These are phyloP conservation scores for Biscutella laevigata DNA, from an alignment of 441 rosid genomes.

Conservation along the genomic window DNA sequence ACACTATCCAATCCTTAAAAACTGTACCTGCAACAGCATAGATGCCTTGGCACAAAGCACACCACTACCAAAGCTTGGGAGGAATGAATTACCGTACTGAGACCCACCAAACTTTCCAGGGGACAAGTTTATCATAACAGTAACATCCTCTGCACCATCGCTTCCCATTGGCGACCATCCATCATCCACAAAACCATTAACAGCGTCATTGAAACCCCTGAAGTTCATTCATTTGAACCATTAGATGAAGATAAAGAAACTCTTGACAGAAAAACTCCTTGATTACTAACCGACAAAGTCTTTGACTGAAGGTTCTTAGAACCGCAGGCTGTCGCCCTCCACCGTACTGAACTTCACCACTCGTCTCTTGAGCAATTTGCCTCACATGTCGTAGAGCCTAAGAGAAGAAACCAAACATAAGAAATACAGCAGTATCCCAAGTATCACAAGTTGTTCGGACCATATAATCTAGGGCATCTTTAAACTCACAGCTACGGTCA, in stretches of 20 bases:
- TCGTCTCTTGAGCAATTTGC: slow-evolving; percentile 85
- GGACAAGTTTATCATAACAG: slow-evolving; percentile 67
- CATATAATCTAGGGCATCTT: neutral
- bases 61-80: slow-evolving; percentile 64
- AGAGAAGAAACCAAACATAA: slow-evolving; percentile 26
- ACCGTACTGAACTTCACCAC: slow-evolving; percentile 48
- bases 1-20: neutral
- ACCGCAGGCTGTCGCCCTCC: slow-evolving; percentile 96
- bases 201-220: slow-evolving; percentile 95
- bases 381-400: slow-evolving; percentile 86
- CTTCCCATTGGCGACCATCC: slow-evolving; percentile 76
- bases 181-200: slow-evolving; percentile 88
- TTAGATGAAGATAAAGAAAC: neutral
- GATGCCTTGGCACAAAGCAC: slow-evolving; percentile 94
- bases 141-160: slow-evolving; percentile 81
- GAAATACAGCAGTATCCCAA: neutral
- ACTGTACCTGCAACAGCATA: slow-evolving; percentile 82
- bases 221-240: slow-evolving; percentile 1
- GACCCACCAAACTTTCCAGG: slow-evolving; percentile 64
- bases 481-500: slow-evolving; percentile 80
- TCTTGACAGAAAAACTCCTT: too few species aligned
- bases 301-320: slow-evolving; percentile 76
- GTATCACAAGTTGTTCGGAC: neutral
- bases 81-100: slow-evolving; percentile 50
- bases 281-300: slow-evolving; percentile 87